Percentiles rank a stretch among this genome's conserved stretches.
Conservation (phyloP, 176 grass and related monocot genomes). For the Urochloa ruziziensis region DNA sequence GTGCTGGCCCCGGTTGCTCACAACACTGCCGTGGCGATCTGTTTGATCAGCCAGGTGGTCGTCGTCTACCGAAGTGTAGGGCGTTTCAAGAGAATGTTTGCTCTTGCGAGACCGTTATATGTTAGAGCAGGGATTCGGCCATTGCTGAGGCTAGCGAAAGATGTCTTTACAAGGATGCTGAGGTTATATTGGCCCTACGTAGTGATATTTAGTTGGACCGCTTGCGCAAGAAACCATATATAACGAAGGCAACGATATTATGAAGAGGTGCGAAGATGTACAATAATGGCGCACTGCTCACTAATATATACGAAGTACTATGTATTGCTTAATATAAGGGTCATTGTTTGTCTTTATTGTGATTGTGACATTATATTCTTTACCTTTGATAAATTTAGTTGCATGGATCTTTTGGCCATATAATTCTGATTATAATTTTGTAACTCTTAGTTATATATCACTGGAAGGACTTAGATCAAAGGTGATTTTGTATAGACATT, state of each 20-base stretch:
- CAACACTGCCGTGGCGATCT: not conserved
- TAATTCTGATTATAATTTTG: no score
- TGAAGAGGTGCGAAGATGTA: no score
- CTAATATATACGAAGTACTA: no score
- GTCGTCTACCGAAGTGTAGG: not conserved
- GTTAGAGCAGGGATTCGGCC: not conserved
- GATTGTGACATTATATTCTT: no score
- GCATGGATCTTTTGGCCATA: no score
- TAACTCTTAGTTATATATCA: no score
- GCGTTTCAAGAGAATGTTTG: not conserved
- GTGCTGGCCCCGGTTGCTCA: slow-evolving; percentile 16
- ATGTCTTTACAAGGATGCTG: not conserved
- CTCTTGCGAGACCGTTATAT: not conserved
- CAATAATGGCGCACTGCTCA: no score
- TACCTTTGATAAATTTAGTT: no score
- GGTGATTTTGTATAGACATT: no score
- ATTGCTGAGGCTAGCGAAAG: not conserved
- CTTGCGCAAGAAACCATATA: not conserved
- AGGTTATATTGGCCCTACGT: not conserved
- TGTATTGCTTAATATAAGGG: no score
- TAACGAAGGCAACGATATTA: not conserved
- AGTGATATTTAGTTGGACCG: not conserved
- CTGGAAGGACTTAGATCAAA: no score
- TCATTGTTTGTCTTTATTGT: no score
- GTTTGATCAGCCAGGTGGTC: not conserved